Conservation (phyloP, 441 rosid species). For the Syzygium malaccense region DNA sequence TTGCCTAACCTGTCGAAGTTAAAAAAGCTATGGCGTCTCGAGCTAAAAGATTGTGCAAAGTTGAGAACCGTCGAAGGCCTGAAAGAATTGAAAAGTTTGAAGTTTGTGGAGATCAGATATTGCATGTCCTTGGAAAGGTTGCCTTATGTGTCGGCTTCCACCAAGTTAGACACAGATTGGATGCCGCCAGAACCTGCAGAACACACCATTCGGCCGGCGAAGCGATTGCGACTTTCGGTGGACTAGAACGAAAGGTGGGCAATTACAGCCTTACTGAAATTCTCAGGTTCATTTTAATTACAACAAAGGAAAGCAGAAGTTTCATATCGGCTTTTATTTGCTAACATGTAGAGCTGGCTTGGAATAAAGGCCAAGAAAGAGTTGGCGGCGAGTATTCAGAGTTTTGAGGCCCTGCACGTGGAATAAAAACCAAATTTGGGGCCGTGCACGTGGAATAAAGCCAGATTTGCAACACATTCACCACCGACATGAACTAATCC, state of each 20-base stretch:
- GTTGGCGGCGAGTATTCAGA: background rate
- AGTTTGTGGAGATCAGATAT: rapidly evolving
- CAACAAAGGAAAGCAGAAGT: background rate
- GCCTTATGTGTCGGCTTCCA: rapidly evolving
- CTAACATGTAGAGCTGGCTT: background rate
- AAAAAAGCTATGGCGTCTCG: too few species aligned
- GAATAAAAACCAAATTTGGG: background rate
- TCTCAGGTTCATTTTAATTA: background rate
- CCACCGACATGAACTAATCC: background rate
- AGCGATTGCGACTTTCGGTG: background rate
- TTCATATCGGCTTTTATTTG: background rate
- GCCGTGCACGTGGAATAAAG: background rate
- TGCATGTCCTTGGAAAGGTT: rapidly evolving
- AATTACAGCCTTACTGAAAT: background rate
- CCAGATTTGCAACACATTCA: background rate
- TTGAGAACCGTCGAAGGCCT: background rate
- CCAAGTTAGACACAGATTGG: rapidly evolving
- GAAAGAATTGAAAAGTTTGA: background rate
- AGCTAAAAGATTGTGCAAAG: rapidly evolving
- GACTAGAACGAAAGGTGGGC: background rate
- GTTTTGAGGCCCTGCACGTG: background rate
- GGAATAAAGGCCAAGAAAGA: background rate
- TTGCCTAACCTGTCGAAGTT: background rate
- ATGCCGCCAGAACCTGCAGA: rapidly evolving
- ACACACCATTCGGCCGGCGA: background rate